Percentiles rank a stretch among this genome's conserved stretches.
These are phyloP conservation scores for Brassica carinata DNA, from an alignment of 345 rosid genomes.

Conservation along the genomic window DNA sequence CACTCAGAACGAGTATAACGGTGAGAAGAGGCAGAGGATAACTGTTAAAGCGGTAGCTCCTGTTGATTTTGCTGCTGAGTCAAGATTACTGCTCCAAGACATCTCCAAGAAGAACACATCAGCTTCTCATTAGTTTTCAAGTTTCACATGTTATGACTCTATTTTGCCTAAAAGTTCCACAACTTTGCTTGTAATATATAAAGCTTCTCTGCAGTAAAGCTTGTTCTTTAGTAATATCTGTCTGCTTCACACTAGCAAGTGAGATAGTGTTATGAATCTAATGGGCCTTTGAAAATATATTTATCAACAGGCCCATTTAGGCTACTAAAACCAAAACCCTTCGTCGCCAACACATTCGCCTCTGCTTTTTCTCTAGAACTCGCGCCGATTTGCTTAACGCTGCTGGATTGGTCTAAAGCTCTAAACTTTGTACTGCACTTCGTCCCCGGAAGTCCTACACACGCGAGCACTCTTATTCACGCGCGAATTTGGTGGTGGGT, in stretches of 20 bases:
- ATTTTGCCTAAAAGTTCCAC: neutral
- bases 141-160: neutral
- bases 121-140: slow-evolving; percentile 34
- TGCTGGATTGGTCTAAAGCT: slow-evolving; percentile 1
- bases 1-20: slow-evolving; percentile 72
- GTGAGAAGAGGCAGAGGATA: slow-evolving; percentile 88
- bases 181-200: slow-evolving; percentile 24
- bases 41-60: slow-evolving; percentile 70
- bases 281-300: too few species aligned
- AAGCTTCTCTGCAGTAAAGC: neutral
- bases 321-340: slow-evolving; percentile 13
- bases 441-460: neutral
- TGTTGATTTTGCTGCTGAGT: slow-evolving; percentile 77
- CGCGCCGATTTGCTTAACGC: slow-evolving; percentile 3
- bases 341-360: neutral
- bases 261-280: neutral
- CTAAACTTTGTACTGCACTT: neutral
- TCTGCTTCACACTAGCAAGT: neutral
- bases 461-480: neutral
- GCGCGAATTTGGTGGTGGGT: neutral
- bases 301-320: neutral
- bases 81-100: slow-evolving; percentile 69
- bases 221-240: neutral
- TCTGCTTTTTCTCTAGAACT: neutral
- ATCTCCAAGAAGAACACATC: slow-evolving; percentile 60